phyloP scores from a whole-genome alignment of 192 early-diverging fungal species.

The Backusella tuberculispora region DNA sequence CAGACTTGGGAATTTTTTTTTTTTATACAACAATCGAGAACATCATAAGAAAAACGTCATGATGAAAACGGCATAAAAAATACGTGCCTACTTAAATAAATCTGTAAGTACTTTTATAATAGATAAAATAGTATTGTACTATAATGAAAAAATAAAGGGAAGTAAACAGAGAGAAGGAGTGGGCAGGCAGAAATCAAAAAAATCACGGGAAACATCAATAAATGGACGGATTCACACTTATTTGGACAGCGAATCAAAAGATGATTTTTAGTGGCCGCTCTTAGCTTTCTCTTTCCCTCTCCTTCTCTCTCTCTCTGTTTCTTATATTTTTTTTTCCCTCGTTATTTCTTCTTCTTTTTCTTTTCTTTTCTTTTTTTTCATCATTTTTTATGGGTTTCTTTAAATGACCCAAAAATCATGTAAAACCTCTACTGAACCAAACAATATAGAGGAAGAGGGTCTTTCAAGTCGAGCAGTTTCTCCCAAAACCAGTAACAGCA shows the following conservation, averaged over 20 bases:
- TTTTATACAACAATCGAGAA: not conserved
- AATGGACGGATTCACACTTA: slow-evolving; percentile 13
- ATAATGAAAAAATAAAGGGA: not conserved
- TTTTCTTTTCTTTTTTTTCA: not conserved
- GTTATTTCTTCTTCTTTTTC: not conserved
- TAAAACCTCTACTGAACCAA: slow-evolving; percentile 12
- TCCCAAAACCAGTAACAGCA: not conserved
- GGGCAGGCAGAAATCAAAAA: not conserved
- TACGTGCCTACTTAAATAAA: too few species aligned
- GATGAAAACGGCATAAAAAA: not conserved
- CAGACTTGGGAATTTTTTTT: not conserved
- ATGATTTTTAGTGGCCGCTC: not conserved
- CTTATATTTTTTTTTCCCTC: not conserved
- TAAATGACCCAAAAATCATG: slow-evolving; percentile 23
- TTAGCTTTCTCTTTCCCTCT: not conserved
- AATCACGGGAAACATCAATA: not conserved
- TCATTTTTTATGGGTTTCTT: slow-evolving; percentile 6
- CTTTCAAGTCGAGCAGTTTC: not conserved
- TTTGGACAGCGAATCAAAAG: slow-evolving; percentile 8
- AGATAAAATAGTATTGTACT: not conserved
- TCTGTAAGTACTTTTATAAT: too few species aligned
- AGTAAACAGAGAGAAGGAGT: not conserved
- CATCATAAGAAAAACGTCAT: not conserved
- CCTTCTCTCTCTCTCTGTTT: not conserved
- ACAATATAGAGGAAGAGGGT: slow-evolving; percentile 7